phyloP scores from a whole-genome alignment of 139 green algal genomes.

The Penium margaritaceum region DNA sequence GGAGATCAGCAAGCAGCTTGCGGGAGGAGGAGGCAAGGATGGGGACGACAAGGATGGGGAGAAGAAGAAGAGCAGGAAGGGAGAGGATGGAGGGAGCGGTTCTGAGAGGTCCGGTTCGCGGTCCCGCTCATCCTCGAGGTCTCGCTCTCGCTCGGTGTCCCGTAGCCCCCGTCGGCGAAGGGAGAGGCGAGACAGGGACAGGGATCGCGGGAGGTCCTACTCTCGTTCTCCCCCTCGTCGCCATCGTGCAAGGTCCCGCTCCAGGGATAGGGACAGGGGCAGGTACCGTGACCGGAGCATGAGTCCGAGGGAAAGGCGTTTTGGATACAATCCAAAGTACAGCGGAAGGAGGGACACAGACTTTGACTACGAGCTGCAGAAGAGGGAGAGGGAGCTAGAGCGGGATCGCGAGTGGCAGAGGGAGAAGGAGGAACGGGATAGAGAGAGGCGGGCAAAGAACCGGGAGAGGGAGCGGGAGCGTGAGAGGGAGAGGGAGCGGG shows the following conservation, averaged over 20 bases:
- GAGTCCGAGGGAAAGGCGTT: background rate
- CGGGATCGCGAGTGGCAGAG: conserved; percentile 21
- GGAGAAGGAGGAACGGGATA: conserved; percentile 13
- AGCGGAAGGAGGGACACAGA: conserved; percentile 20
- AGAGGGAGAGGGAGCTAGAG: conserved; percentile 28
- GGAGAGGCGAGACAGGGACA: no score
- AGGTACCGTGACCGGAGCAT: conserved; percentile 25
- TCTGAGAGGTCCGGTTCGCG: conserved; percentile 9
- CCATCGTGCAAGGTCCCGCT: conserved; percentile 20
- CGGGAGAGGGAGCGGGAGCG: conserved; percentile 36
- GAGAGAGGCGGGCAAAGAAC: background rate
- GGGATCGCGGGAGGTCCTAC: conserved; percentile 4
- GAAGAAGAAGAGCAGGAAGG: conserved; percentile 15
- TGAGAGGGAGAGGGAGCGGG: conserved; percentile 33
- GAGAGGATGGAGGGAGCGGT: conserved; percentile 21
- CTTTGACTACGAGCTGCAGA: background rate
- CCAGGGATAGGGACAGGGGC: conserved; percentile 10
- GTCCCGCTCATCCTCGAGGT: conserved; percentile 22
- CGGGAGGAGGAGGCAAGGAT: conserved; percentile 1
- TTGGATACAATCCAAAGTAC: conserved; percentile 11
- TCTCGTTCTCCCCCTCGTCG: conserved; percentile 3
- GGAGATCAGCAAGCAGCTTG: conserved; percentile 47
- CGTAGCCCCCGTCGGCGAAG: conserved; percentile 13
- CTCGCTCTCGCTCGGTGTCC: conserved; percentile 19
- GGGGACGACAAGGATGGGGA: conserved; percentile 17